Evolutionary conservation across 306 rosid species (phyloP).

Genomic region (Rosa multiflora): DNA sequence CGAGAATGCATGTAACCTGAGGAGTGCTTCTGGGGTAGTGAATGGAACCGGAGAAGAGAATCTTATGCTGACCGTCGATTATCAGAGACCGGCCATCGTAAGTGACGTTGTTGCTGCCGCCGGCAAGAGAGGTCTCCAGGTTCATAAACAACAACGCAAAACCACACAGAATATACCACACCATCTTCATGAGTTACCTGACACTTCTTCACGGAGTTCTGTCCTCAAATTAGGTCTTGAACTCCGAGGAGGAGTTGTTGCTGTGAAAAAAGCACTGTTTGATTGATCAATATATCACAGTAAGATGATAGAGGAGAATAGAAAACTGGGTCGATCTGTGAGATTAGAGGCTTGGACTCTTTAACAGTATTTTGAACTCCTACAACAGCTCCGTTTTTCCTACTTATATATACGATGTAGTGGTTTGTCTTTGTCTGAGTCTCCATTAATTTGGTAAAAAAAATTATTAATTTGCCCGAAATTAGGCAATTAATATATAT

Average conservation of each 20-base stretch:
- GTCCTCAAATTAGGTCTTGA: not conserved
- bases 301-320: conserved; percentile 2
- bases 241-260: not conserved
- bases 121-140: conserved; percentile 12
- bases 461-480: not conserved
- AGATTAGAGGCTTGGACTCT: not conserved
- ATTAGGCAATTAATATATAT: not conserved
- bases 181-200: conserved; percentile 1
- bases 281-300: not conserved
- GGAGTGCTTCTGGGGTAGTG: conserved; percentile 91
- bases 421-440: not conserved
- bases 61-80: conserved; percentile 51
- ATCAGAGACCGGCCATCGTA: conserved; percentile 69
- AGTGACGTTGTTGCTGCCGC: conserved; percentile 38
- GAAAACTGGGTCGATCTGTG: not conserved
- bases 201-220: not conserved
- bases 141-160: conserved; percentile 25
- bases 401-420: not conserved
- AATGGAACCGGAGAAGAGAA: conserved; percentile 80
- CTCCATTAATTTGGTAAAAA: not conserved
- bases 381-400: not conserved
- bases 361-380: not conserved
- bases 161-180: conserved; percentile 10
- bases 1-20: conserved; percentile 38
- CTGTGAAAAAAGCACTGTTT: not conserved